phyloP scores from a whole-genome alignment of 2,329 filamentous ascomycete genomes.

The Madurella fahalii region DNA sequence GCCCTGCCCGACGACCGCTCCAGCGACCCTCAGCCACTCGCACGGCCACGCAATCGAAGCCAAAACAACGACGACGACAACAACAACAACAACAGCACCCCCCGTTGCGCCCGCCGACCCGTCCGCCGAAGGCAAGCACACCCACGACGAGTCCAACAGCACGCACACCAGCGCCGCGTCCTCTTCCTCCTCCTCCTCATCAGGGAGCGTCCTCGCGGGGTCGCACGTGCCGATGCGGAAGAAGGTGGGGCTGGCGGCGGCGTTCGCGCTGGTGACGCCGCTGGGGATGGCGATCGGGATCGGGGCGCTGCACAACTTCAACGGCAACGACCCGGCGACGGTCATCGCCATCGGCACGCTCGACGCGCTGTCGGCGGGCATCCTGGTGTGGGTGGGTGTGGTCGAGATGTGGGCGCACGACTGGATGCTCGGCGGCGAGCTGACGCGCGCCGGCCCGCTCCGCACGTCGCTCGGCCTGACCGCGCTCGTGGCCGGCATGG shows the following conservation, averaged over 20 bases:
- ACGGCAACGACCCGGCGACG: slow-evolving; percentile 66
- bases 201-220: not conserved
- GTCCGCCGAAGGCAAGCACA: slow-evolving; percentile 1
- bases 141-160: slow-evolving; percentile 8
- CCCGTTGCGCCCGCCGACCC: slow-evolving; percentile 8
- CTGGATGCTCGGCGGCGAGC: slow-evolving; percentile 60
- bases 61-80: slow-evolving; percentile 8
- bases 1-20: slow-evolving; percentile 39
- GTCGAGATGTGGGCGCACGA: slow-evolving; percentile 78
- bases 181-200: not conserved
- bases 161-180: slow-evolving; percentile 9
- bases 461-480: slow-evolving; percentile 48
- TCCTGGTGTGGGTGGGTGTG: slow-evolving; percentile 73
- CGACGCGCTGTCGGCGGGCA: slow-evolving; percentile 69
- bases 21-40: not conserved
- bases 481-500: slow-evolving; percentile 58
- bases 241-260: slow-evolving; percentile 58
- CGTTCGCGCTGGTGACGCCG: slow-evolving; percentile 69
- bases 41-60: slow-evolving; percentile 8
- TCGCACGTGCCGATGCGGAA: slow-evolving; percentile 36
- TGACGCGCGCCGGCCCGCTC: slow-evolving; percentile 47
- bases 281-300: slow-evolving; percentile 79
- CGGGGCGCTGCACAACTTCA: slow-evolving; percentile 65
- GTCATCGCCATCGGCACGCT: slow-evolving; percentile 69
- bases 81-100: not conserved